phyloP scores from a whole-genome alignment of 176 grass and related monocot genomes.

The Cenchrus purpureus region DNA sequence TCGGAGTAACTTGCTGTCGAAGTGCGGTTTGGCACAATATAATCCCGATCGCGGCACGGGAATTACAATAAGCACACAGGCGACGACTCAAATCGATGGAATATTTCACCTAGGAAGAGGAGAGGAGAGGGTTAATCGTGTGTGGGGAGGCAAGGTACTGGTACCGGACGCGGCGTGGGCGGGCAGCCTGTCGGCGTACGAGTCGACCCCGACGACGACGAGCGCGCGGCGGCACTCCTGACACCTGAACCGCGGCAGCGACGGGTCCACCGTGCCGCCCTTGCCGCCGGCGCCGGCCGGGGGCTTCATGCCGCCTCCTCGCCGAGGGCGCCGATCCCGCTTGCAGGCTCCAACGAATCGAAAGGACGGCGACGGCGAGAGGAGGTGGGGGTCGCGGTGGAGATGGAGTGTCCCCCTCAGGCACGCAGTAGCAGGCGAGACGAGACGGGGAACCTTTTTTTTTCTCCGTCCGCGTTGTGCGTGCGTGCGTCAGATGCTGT shows the following conservation, averaged over 20 bases:
- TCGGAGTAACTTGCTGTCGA: too few species aligned
- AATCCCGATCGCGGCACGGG: too few species aligned
- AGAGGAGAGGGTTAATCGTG: slow-evolving; percentile 28
- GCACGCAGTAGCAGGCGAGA: slow-evolving; percentile 13
- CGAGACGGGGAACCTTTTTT: neutral
- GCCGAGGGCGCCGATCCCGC: neutral
- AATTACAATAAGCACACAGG: neutral
- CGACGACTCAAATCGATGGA: neutral
- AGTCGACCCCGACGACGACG: slow-evolving; percentile 81
- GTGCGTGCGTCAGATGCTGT: neutral
- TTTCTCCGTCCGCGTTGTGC: neutral
- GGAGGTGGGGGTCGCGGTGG: neutral
- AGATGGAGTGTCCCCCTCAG: slow-evolving; percentile 19
- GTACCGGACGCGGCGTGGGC: slow-evolving; percentile 49
- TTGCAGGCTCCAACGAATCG: neutral
- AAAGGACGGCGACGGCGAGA: neutral
- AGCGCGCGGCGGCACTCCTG: slow-evolving; percentile 88
- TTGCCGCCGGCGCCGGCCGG: slow-evolving; percentile 44
- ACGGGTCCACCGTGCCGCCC: slow-evolving; percentile 61
- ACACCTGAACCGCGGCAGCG: slow-evolving; percentile 79
- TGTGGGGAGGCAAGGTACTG: neutral
- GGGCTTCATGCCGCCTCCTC: slow-evolving; percentile 49
- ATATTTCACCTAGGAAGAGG: neutral
- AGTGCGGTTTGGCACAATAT: neutral
- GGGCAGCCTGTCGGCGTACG: slow-evolving; percentile 75